Conservation (phyloP, 495 filamentous ascomycete genomes). For the Podospora pseudocomata region DNA sequence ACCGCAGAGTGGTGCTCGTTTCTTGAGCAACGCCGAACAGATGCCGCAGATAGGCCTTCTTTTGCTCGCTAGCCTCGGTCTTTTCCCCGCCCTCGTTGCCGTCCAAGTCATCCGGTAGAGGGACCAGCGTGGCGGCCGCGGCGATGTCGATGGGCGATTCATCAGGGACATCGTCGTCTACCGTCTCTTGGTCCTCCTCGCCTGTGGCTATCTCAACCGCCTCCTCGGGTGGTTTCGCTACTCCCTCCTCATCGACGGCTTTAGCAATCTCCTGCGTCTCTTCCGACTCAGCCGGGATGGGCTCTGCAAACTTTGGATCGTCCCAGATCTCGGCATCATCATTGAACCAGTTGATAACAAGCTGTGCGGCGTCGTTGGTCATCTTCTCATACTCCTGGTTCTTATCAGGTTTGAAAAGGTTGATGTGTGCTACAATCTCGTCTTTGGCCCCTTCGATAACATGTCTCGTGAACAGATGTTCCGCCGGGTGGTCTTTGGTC, state of each 20-base stretch:
- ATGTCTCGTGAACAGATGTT: constrained; percentile 5
- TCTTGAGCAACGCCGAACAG: constrained; percentile 46
- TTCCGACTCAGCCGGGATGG: constrained; percentile 27
- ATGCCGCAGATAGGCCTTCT: constrained; percentile 42
- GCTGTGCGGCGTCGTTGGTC: constrained; percentile 58
- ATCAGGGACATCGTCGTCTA: constrained; percentile 32
- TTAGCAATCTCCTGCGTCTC: constrained; percentile 39
- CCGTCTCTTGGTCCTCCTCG: constrained; percentile 20
- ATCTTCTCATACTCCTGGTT: constrained; percentile 75
- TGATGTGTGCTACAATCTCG: constrained; percentile 78
- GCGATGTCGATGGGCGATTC: constrained; percentile 48
- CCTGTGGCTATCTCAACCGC: constrained; percentile 7
- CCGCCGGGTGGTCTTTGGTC: constrained; percentile 12
- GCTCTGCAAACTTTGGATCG: constrained; percentile 38
- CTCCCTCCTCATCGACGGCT: constrained; percentile 33
- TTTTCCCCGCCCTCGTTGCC: constrained; percentile 14
- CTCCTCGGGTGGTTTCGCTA: constrained; percentile 15
- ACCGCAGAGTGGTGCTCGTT: constrained; percentile 37
- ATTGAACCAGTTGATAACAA: constrained; percentile 53
- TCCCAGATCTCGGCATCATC: constrained; percentile 43
- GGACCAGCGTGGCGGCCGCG: constrained; percentile 42
- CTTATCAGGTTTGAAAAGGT: constrained; percentile 73
- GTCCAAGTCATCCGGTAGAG: constrained; percentile 39
- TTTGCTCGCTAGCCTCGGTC: constrained; percentile 23
- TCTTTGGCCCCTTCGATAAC: constrained; percentile 38